phyloP scores from a whole-genome alignment of 2,329 filamentous ascomycete species.

The Gaeumannomyces tritici region DNA sequence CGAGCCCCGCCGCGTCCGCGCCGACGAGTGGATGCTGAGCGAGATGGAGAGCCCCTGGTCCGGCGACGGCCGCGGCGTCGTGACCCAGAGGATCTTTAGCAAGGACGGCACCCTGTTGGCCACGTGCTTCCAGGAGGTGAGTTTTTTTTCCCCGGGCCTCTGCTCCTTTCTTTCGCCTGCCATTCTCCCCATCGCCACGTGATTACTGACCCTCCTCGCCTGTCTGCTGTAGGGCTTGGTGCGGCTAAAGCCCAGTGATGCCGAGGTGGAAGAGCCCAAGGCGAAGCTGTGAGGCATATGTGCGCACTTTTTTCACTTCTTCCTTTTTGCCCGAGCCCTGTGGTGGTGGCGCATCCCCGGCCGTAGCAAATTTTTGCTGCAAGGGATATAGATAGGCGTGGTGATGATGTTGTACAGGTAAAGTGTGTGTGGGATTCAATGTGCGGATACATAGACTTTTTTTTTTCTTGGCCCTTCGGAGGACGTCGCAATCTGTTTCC shows the following conservation, averaged over 20 bases:
- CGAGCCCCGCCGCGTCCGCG: conserved; percentile 45
- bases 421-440: background rate
- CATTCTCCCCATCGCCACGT: background rate
- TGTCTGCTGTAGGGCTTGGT: background rate
- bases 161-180: background rate
- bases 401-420: background rate
- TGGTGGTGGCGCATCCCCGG: background rate
- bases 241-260: conserved; percentile 12
- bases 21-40: conserved; percentile 68
- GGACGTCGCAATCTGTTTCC: background rate
- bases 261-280: background rate
- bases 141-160: background rate
- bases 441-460: background rate
- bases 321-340: background rate
- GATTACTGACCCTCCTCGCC: background rate
- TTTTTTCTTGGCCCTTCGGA: background rate
- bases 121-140: conserved; percentile 65
- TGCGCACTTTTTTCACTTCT: background rate
- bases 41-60: conserved; percentile 78
- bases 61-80: conserved; percentile 66
- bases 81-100: conserved; percentile 65
- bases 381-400: background rate
- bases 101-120: conserved; percentile 64
- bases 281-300: background rate
- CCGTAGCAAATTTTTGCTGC: background rate